Evolutionary conservation across 2,329 filamentous ascomycete genomes (phyloP).

Genomic region (Exophiala bonariae): DNA sequence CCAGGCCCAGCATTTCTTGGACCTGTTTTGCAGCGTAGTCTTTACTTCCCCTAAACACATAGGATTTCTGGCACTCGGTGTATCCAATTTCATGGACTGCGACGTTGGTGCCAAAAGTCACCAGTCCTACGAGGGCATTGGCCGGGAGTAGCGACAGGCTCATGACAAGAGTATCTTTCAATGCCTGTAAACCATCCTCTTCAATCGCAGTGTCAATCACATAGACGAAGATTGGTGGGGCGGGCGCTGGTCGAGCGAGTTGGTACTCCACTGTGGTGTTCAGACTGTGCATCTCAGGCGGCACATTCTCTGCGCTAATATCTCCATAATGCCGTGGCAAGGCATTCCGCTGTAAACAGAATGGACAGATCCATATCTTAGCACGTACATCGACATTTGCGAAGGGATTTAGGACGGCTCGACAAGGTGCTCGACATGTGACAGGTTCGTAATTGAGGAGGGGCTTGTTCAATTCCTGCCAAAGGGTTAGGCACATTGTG

Average conservation of each 20-base stretch:
- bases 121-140: conserved; percentile 64
- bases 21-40: conserved; percentile 98
- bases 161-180: conserved; percentile 68
- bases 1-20: conserved; percentile 96
- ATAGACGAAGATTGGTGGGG: conserved; percentile 67
- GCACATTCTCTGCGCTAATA: conserved; percentile 65
- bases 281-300: conserved; percentile 63
- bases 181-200: conserved; percentile 65
- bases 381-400: conserved; percentile 71
- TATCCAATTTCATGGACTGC: conserved; percentile 95
- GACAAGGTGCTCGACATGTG: conserved; percentile 92
- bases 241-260: conserved; percentile 61
- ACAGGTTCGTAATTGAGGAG: conserved; percentile 94
- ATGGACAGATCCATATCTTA: conserved; percentile 68
- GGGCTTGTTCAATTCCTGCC: conserved; percentile 93
- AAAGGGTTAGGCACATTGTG: conserved; percentile 71
- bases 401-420: conserved; percentile 94
- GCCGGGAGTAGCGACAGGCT: conserved; percentile 64
- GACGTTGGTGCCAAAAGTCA: conserved; percentile 86
- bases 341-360: conserved; percentile 66
- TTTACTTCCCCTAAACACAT: conserved; percentile 96
- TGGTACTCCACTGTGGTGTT: conserved; percentile 69
- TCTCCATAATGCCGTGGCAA: conserved; percentile 69
- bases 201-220: conserved; percentile 71
- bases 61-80: conserved; percentile 96